phyloP scores from a whole-genome alignment of 805 yeast genomes.

The Myxozyma lipomycoides region DNA sequence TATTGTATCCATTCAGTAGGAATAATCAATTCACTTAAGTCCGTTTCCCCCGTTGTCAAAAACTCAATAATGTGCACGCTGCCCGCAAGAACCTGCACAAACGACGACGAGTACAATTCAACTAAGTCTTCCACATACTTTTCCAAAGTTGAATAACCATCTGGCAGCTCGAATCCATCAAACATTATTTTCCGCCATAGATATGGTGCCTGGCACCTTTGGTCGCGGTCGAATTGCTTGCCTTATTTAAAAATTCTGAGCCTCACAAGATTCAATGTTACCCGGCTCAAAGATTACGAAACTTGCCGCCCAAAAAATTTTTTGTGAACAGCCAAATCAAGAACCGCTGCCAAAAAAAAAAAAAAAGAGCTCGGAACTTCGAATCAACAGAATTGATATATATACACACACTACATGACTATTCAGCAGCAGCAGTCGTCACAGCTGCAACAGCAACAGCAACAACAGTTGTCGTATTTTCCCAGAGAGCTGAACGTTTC shows the following conservation, averaged over 20 bases:
- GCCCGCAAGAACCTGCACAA: conserved; percentile 23
- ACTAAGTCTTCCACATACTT: conserved; percentile 14
- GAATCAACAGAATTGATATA: no score
- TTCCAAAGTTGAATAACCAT: conserved; percentile 14
- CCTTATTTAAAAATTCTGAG: background rate
- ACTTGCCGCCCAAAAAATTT: background rate
- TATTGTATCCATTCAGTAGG: conserved; percentile 22
- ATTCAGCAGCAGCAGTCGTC: background rate
- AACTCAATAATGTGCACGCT: conserved; percentile 25
- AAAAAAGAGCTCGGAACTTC: no score
- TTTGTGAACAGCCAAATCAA: no score
- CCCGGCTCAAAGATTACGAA: background rate
- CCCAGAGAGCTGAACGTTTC: background rate
- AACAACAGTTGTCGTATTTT: background rate
- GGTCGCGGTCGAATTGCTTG: background rate
- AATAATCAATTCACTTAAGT: conserved; percentile 14
- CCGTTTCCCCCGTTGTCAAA: conserved; percentile 14
- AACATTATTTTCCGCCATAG: no score
- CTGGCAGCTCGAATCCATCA: conserved; percentile 22
- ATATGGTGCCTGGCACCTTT: background rate
- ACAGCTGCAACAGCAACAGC: background rate
- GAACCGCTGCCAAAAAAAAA: background rate
- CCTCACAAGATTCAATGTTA: background rate
- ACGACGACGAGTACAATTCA: conserved; percentile 17
- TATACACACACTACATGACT: background rate